A percentile compares a stretch with the other conserved stretches of the same genome.
Evolutionary conservation across 2,329 filamentous ascomycete genomes (phyloP).

Genomic region (Cordyceps cicadae): DNA sequence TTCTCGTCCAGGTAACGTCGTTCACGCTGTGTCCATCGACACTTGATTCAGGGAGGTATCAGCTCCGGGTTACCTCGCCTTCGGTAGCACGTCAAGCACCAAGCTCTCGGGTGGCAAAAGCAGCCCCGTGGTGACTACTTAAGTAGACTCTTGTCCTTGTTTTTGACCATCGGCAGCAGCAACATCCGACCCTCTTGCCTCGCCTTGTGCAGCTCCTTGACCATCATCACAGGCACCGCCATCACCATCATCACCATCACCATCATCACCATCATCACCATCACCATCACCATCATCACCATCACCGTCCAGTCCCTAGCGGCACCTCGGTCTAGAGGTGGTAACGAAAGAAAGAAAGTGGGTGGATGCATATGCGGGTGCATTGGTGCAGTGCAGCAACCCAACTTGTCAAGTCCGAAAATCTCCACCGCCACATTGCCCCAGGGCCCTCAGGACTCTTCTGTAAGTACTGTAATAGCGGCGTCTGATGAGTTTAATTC

Average conservation of each 20-base stretch:
- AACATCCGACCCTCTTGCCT: too few species aligned
- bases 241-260: background rate
- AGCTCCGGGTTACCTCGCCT: background rate
- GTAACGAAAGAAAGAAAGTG: background rate
- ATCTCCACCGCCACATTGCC: conserved; percentile 11
- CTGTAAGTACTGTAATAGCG: conserved; percentile 11
- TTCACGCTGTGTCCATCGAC: background rate
- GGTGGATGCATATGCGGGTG: conserved; percentile 11
- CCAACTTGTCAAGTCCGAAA: conserved; percentile 8
- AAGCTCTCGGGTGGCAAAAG: too few species aligned
- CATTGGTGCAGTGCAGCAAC: conserved; percentile 6
- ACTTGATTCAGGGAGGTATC: background rate
- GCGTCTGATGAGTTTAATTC: background rate
- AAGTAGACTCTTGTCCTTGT: too few species aligned
- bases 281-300: background rate
- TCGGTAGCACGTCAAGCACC: too few species aligned
- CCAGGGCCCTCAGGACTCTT: background rate
- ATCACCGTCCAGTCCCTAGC: background rate
- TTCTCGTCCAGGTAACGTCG: background rate
- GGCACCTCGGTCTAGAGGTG: background rate
- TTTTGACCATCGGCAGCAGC: too few species aligned
- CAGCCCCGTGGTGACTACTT: too few species aligned
- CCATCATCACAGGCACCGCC: too few species aligned
- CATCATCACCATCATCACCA: background rate
- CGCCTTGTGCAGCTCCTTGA: too few species aligned